Evolutionary conservation across 768 basidiomycete species (phyloP).

Genomic region (Rhizopogon rudus): DNA sequence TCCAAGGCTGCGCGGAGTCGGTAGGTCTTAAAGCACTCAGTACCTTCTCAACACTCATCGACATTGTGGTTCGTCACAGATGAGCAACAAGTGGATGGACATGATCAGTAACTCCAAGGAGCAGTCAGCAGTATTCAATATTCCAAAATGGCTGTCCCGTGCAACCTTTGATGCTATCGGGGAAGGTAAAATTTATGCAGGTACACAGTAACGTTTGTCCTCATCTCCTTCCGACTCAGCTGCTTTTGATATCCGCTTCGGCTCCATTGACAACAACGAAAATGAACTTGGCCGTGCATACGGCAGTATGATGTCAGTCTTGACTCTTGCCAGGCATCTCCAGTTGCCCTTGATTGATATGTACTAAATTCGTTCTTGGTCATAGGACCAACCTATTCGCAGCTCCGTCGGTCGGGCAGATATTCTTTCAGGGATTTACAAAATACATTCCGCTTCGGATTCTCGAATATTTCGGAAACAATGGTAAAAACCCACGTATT

Average conservation of each 20-base stretch:
- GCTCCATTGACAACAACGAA: slow-evolving; percentile 25
- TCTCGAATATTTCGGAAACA: slow-evolving; percentile 30
- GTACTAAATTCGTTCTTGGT: background rate
- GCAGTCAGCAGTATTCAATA: slow-evolving; percentile 15
- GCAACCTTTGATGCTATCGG: slow-evolving; percentile 48
- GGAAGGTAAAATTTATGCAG: slow-evolving; percentile 26
- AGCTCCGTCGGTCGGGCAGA: slow-evolving; percentile 2
- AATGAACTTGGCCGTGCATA: slow-evolving; percentile 1
- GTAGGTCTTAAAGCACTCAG: slow-evolving; percentile 6
- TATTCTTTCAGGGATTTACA: slow-evolving; percentile 29
- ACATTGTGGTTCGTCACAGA: slow-evolving; percentile 4
- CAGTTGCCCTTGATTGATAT: background rate
- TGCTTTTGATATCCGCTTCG: slow-evolving; percentile 48
- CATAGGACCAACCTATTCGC: slow-evolving; percentile 4
- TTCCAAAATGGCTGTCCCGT: slow-evolving; percentile 30
- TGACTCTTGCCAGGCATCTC: background rate
- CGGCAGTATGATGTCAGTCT: background rate
- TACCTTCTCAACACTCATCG: background rate
- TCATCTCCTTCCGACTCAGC: slow-evolving; percentile 15
- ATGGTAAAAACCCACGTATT: slow-evolving; percentile 17
- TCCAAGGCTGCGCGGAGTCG: slow-evolving; percentile 30
- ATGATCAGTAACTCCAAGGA: slow-evolving; percentile 4
- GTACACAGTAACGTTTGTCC: background rate
- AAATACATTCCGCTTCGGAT: slow-evolving; percentile 24
- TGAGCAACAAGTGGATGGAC: slow-evolving; percentile 20